Evolutionary conservation across 2,329 filamentous ascomycete genomes (phyloP).

Genomic region (Pseudogymnoascus sp.): DNA sequence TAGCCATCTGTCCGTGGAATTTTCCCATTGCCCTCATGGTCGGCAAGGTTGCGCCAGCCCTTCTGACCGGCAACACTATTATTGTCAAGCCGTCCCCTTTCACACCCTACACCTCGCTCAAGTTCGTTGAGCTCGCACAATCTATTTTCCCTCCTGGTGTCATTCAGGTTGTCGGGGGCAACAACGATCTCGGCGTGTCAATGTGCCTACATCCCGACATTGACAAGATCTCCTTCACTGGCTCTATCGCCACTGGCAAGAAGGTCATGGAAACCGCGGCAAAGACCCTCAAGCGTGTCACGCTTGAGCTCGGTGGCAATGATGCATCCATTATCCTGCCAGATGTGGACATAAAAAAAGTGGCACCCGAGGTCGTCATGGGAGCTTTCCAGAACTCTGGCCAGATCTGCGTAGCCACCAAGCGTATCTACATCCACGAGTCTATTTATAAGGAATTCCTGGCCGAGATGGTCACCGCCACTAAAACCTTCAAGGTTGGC

Average conservation of each 20-base stretch:
- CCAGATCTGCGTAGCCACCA: constrained; percentile 48
- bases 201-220: constrained; percentile 55
- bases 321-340: constrained; percentile 55
- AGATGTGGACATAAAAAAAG: constrained; percentile 53
- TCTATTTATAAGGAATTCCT: constrained; percentile 64
- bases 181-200: constrained; percentile 57
- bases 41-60: constrained; percentile 59
- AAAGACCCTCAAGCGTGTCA: constrained; percentile 54
- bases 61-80: constrained; percentile 51
- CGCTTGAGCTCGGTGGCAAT: constrained; percentile 55
- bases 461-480: constrained; percentile 55
- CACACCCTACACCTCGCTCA: constrained; percentile 49
- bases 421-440: constrained; percentile 62
- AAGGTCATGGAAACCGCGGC: constrained; percentile 58
- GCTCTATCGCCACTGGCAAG: constrained; percentile 52
- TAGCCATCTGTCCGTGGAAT: constrained; percentile 65
- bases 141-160: constrained; percentile 59
- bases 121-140: constrained; percentile 46
- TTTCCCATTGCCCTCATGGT: constrained; percentile 57
- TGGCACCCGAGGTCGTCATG: constrained; percentile 53
- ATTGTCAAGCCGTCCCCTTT: constrained; percentile 56
- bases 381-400: constrained; percentile 38
- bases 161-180: constrained; percentile 56
- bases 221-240: constrained; percentile 61
- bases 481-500: constrained; percentile 55